Evolutionary conservation across 208 protist genomes (phyloP).

Genomic region (Naegleria fowleri): DNA sequence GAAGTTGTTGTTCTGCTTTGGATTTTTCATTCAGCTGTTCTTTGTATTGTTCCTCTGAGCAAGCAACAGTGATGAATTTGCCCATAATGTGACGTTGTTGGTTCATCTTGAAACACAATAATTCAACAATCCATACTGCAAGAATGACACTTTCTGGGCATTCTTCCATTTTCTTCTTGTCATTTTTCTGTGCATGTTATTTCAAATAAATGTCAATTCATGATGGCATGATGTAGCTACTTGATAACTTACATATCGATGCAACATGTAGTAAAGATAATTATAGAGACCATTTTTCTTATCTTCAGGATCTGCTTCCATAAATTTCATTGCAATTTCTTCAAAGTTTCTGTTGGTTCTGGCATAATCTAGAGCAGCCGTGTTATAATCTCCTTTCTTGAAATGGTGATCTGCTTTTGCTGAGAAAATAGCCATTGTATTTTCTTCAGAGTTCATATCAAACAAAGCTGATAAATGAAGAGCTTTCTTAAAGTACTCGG

Average conservation of each 20-base stretch:
- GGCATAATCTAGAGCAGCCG: neutral
- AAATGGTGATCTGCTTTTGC: conserved; percentile 4
- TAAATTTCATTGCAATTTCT: conserved; percentile 14
- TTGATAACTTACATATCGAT: neutral
- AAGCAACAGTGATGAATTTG: neutral
- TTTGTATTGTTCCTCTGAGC: neutral
- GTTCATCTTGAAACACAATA: neutral
- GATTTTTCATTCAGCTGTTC: neutral
- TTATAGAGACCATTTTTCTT: conserved; percentile 14
- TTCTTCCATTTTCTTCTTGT: neutral
- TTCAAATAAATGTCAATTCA: neutral
- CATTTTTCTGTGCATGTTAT: neutral
- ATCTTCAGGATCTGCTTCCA: conserved; percentile 12
- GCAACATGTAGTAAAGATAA: conserved; percentile 11
- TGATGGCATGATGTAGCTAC: neutral
- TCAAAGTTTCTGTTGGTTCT: conserved; percentile 21
- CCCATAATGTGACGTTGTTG: neutral
- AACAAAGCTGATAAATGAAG: neutral
- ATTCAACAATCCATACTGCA: neutral
- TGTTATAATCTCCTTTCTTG: neutral
- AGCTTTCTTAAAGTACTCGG: neutral
- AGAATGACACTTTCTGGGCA: neutral
- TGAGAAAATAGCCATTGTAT: conserved; percentile 6
- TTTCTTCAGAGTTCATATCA: neutral
- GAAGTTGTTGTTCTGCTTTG: neutral